Conservation (phyloP, 2,329 filamentous ascomycete genomes). For the Colletotrichum tofieldiae region DNA sequence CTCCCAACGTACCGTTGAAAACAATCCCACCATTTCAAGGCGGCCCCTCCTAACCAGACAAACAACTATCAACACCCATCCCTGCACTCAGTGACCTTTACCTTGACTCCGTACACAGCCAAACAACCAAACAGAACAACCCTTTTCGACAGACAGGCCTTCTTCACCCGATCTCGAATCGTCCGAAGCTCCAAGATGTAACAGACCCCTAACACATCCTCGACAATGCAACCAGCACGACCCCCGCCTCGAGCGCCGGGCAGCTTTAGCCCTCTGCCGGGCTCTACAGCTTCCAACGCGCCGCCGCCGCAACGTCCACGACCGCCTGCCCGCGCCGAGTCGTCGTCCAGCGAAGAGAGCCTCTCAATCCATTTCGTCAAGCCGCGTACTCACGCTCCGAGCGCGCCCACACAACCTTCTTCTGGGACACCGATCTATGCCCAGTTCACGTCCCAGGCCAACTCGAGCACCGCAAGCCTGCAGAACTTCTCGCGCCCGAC, state of each 20-base stretch:
- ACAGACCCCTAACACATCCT: conserved; percentile 52
- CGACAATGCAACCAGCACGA: conserved; percentile 65
- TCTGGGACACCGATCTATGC: conserved; percentile 59
- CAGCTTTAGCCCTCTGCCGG: conserved; percentile 70
- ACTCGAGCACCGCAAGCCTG: conserved; percentile 63
- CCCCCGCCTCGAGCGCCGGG: conserved; percentile 66
- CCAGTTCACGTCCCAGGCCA: conserved; percentile 64
- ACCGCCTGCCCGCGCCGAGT: conserved; percentile 59
- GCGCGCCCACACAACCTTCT: conserved; percentile 40
- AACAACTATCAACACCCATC: background rate
- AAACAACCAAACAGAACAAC: conserved; percentile 20
- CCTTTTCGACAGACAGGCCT: conserved; percentile 7
- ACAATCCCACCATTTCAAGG: background rate
- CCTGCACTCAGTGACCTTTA: background rate
- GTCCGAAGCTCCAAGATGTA: conserved; percentile 58
- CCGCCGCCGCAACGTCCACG: conserved; percentile 52
- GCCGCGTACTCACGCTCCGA: conserved; percentile 52
- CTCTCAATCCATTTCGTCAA: conserved; percentile 63
- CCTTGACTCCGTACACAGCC: background rate
- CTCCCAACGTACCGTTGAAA: background rate
- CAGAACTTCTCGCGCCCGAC: conserved; percentile 74
- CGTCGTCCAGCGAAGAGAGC: conserved; percentile 62
- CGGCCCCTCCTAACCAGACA: background rate
- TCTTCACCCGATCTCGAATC: conserved; percentile 37
- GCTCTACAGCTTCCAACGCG: conserved; percentile 49